phyloP scores from a whole-genome alignment of 2,329 filamentous ascomycete species.

The Colletotrichum sp. region DNA sequence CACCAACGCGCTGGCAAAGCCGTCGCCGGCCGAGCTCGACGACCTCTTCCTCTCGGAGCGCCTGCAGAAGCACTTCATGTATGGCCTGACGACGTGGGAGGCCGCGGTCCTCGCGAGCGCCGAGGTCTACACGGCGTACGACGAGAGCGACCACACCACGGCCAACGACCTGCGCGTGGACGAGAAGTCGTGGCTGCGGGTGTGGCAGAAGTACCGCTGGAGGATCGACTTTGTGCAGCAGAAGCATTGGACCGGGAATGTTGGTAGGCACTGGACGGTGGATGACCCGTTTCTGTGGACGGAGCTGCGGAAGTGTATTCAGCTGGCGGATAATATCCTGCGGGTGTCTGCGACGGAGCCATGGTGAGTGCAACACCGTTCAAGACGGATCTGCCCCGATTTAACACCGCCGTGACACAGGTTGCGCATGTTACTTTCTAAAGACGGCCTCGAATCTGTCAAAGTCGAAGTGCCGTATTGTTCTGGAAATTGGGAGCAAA shows the following conservation, averaged over 20 bases:
- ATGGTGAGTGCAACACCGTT: not conserved
- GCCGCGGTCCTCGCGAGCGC: not conserved
- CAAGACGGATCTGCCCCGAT: not conserved
- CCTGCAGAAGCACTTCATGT: not conserved
- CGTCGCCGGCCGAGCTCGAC: not conserved
- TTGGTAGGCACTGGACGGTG: not conserved
- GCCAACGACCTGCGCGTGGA: not conserved
- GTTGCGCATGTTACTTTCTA: not conserved
- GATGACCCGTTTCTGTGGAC: conserved; percentile 15
- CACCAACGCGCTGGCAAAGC: not conserved
- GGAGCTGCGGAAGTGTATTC: conserved; percentile 7
- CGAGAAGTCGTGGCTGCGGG: conserved; percentile 6
- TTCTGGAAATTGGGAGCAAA: not conserved
- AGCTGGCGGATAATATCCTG: conserved; percentile 20
- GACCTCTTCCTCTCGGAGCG: conserved; percentile 4
- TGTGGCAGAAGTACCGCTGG: conserved; percentile 18
- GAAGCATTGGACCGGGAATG: not conserved
- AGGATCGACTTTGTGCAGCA: not conserved
- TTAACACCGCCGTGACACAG: not conserved
- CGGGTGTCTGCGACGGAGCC: not conserved
- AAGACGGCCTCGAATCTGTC: not conserved
- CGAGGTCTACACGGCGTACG: not conserved
- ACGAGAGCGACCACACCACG: not conserved
- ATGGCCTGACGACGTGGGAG: conserved; percentile 18
- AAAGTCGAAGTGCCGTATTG: not conserved